Evolutionary conservation across 2,329 filamentous ascomycete genomes (phyloP), one percentile per base, ranked within the genome.

Genomic region (Aspergillus luchuensis): DNA sequence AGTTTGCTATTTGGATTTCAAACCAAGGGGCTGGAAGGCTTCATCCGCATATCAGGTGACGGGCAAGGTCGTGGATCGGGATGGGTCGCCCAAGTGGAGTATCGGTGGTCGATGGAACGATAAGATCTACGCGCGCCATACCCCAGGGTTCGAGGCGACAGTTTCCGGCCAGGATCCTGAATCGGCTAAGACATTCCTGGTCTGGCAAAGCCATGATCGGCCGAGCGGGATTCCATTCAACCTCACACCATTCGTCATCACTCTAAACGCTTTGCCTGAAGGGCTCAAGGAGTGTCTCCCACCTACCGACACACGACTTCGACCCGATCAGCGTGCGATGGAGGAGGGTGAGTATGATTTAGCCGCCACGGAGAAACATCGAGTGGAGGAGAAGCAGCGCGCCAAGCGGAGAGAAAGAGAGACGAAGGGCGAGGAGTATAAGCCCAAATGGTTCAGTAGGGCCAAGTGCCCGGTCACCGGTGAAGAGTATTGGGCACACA

Each of bases 71-170:
- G 82, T 93, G 54, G 93, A 95, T 70, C 82, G 85, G 4, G 81
- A 87, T 50, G 92, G 92, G n/a, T 86, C 88, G 38, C 91, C 95
- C 8, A 87, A 90, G 56, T 93, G 95, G 85, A 93, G 89, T 73
- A 87, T 99, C 62, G 95, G 94, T 43, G 95, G 95, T 1, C 89
- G 92, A 38, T 99, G 95, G 95, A 98, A 98, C 76, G 95, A 96
- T 73, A 96, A 94, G 78, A 89, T 99, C 60, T 99, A 97, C 74
- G 95, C 94, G 5, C 91, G 95, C 28, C 84, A 94, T 66, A 97
- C 94, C 0, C 93, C 94, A 0, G 95, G 94, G 4, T 97, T 90
- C 72, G 92, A 98, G 74, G 91, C 84, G 23, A 59, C 73, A 57
- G 69, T 73, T 47, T 71, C 87, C 76, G 74, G 85, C 83, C 67